Evolutionary conservation across 2,329 filamentous ascomycete species (phyloP), one percentile per base, ranked within the genome.

Genomic region (Colletotrichum sp.): DNA sequence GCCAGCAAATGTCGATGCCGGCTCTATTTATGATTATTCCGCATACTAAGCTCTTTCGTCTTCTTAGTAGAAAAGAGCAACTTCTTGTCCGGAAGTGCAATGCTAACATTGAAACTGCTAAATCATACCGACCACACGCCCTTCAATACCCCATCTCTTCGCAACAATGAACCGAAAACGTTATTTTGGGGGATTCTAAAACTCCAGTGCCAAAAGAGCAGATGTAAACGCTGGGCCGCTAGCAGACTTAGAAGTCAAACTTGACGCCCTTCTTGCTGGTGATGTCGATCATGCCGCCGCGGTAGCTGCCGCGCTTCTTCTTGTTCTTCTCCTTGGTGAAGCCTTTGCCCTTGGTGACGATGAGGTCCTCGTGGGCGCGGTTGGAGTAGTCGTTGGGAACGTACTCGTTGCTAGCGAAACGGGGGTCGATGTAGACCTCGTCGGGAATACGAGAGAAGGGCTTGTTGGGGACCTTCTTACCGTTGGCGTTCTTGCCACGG

Each of bases 251-350:
- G 81, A 98, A 95, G 3, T 98, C 96, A 85, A 99, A 99, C 88
- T 98, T 98, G 88, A 98, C 94, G 75, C 95, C 94, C 86, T 96
- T 96, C 78, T 94, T 94, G 24, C 93, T 92, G 16, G 90, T 87
- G 69, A 96, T 94, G 83, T 99, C 96, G 81, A 99, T 98, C 69
- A 90, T 86, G 8, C 97, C 97, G 60, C 97, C 97, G 64, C 94
- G 93, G 89, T 98, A 99, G 79, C 94, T 95, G 67, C 97, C 97
- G 80, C 93, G 90, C 90, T 96, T 96, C 91, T 96, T 97, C 90
- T 99, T 99, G 88, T 99, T 99, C 93, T 99, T 99, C 89, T 99
- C 97, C 89, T 99, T 99, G 76, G 96, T 99, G 87, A 99, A 99
- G 6, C 95, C 96, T 88, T 98, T 99, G 81, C 97, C 97, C 84